A percentile compares a stretch with the other conserved stretches of the same genome.
Evolutionary conservation across 345 rosid genomes (phyloP).

Genomic region (Ceriops decandra): DNA sequence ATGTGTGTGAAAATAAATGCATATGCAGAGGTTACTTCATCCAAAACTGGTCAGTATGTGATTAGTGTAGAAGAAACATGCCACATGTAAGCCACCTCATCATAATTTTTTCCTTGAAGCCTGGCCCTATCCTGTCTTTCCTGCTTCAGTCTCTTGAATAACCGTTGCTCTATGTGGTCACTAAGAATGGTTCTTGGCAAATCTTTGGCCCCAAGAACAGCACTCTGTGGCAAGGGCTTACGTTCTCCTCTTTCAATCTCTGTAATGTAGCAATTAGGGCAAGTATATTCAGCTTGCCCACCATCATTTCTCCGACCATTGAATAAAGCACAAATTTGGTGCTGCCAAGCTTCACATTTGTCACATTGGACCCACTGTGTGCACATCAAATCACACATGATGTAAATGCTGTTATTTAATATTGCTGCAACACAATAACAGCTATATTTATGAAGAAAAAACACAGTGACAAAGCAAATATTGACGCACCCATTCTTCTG

Average conservation of each 20-base stretch:
- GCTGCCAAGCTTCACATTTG: slow-evolving; percentile 99
- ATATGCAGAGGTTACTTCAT: background rate
- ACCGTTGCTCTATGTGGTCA: slow-evolving; percentile 90
- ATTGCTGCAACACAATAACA: slow-evolving; percentile 14
- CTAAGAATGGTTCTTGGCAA: slow-evolving; percentile 89
- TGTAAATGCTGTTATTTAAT: background rate
- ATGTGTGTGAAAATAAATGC: no score
- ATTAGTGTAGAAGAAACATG: background rate
- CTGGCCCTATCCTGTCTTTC: slow-evolving; percentile 89
- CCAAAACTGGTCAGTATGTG: background rate
- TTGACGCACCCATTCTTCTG: slow-evolving; percentile 90
- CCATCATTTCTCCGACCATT: slow-evolving; percentile 99
- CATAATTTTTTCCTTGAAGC: slow-evolving; percentile 62
- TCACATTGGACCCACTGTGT: slow-evolving; percentile 99
- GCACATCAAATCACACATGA: slow-evolving; percentile 17
- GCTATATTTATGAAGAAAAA: background rate
- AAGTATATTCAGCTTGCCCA: slow-evolving; percentile 99
- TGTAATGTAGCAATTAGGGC: slow-evolving; percentile 87
- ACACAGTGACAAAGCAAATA: background rate
- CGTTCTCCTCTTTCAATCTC: slow-evolving; percentile 96
- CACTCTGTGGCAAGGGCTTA: slow-evolving; percentile 87
- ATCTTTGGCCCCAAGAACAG: slow-evolving; percentile 98
- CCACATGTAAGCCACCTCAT: slow-evolving; percentile 57
- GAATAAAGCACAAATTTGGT: slow-evolving; percentile 96
- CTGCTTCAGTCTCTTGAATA: slow-evolving; percentile 61